Base-by-base conservation (phyloP, 2,329 filamentous ascomycete species). In the Trichophyton benhamiae region DNA sequence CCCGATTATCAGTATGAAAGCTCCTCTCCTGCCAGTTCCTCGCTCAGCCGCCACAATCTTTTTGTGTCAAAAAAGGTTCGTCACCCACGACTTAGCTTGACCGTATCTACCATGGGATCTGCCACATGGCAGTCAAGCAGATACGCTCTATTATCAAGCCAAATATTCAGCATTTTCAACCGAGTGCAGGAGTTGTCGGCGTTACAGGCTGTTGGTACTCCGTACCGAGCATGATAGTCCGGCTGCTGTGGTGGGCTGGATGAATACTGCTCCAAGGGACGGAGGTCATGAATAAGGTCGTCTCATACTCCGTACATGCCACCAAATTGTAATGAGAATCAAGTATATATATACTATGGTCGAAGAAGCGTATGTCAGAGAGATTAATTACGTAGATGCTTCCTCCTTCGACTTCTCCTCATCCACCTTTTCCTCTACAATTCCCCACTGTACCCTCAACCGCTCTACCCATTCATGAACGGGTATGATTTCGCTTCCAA, bases 171-270 rank as follows among this genome's bases (percentile, higher is more conserved):
- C 5, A 42, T 48, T 17, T 3, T n/a, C 7, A 20, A 48, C 3
- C 22, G 15, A 48, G 3, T 20, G 17, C 17, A 7, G 22, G n/a
- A 20, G 17, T 76, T 77, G 8, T 61, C 44, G 20, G 59, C 55
- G 61, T 71, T 72, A 48, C 77, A 72, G 2, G 70, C 76, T 44
- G 74, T 74, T 15, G 78, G 70, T 60, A n/a, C n/a, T n/a, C n/a
- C n/a, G n/a, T n/a, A 79, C 74, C 36, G 78, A 64, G 15, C 69
- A 63, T 7, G 62, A 61, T 0, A 75, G 74, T 11, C 63, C 60
- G 17, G 72, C 67, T n/a, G n/a, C 36, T 22, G 76, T 74, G 60
- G 77, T 68, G n/a, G 68, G 67, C n/a, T 67, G 63, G 5, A 71
- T 71, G 25, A 73, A 73, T 17, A 64, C 63, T 17, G 68, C 70